Percentiles rank a stretch among this genome's conserved stretches.
phyloP scores from a whole-genome alignment of 2,329 filamentous ascomycete genomes.

The Fusarium falciforme region DNA sequence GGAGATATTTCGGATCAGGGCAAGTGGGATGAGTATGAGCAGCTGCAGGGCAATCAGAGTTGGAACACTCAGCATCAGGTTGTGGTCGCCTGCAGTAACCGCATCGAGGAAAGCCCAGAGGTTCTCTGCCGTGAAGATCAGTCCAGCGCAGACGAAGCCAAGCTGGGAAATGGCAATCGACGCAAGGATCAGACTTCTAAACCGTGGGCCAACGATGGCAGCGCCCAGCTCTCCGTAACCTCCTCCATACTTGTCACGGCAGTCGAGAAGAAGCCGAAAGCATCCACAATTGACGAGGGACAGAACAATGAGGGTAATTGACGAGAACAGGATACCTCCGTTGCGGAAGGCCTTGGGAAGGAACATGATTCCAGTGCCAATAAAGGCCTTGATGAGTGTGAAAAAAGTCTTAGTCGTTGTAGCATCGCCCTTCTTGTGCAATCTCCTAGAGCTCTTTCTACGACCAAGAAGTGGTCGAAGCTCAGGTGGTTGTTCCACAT shows the following conservation, averaged over 20 bases:
- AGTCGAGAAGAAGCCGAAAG: slow-evolving; percentile 78
- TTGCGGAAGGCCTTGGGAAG: slow-evolving; percentile 83
- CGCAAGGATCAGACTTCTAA: slow-evolving; percentile 73
- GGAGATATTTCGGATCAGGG: slow-evolving; percentile 79
- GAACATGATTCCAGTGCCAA: slow-evolving; percentile 86
- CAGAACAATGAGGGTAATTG: slow-evolving; percentile 73
- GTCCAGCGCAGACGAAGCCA: slow-evolving; percentile 81
- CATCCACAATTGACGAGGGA: slow-evolving; percentile 75
- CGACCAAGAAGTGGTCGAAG: slow-evolving; percentile 65
- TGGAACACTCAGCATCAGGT: slow-evolving; percentile 62
- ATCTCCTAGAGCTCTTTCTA: slow-evolving; percentile 61
- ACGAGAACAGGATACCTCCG: slow-evolving; percentile 80
- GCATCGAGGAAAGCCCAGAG: slow-evolving; percentile 74
- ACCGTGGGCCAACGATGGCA: slow-evolving; percentile 70
- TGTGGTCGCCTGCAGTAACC: slow-evolving; percentile 61
- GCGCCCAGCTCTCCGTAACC: slow-evolving; percentile 81
- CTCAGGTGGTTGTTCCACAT: slow-evolving; percentile 64
- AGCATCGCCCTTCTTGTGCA: slow-evolving; percentile 67
- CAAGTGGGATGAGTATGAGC: slow-evolving; percentile 71
- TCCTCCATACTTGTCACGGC: slow-evolving; percentile 71
- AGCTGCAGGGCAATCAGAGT: slow-evolving; percentile 75
- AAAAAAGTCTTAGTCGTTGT: slow-evolving; percentile 80
- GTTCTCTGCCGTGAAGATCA: slow-evolving; percentile 84
- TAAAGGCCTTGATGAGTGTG: slow-evolving; percentile 81
- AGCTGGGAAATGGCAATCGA: slow-evolving; percentile 81